Evolutionary conservation across 192 early-diverging fungal species (phyloP), one percentile per base, ranked within the genome.

Genomic region (Coemansia sp.): DNA sequence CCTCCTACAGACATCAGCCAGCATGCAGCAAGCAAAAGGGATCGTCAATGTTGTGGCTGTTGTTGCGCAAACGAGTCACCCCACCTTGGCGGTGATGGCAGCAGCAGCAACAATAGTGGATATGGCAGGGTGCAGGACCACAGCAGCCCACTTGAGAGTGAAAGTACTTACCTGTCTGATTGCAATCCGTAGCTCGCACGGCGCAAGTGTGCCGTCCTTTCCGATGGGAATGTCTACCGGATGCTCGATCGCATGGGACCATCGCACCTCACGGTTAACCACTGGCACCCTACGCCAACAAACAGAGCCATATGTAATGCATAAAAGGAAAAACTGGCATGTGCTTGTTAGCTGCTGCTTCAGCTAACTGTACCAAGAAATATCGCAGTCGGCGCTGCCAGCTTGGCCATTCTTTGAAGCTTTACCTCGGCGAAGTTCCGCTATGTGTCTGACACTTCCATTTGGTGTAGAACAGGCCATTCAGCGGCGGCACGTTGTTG

Each of bases 401-500:
- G 14, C 24, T 31, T 6, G 28, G 28, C 28, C 6, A 4, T 30
- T 2, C 28, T 23, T 19, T 10, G 14, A 25, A 22, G 22, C 62
- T 22, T n/a, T 67, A 62, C 74, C 61, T 67, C 6, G 73, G 54
- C 48, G 78, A 61, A 4, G 73, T 59, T 49, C 78, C 78, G 64
- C 59, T 67, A 52, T 72, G 62, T 49, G 68, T 69, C 67, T 81
- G 78, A 60, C 61, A 76, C 56, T 74, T 85, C 90, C 91, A 94
- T 70, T 93, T 92, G 32, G 85, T 85, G 78, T 85, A 91, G 66
- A 91, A 95, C 50, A 88, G 76, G 2, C 93, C 93, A 65, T 76
- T 84, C 19, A 93, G 87, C 48, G 90, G 87, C 19, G 93, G 93
- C 32, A 95, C 84, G 69, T 91, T 91, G 67, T 85, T 85, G 53